Conservation (phyloP, 2,329 filamentous ascomycete genomes). For the Colletotrichum caudatum region DNA sequence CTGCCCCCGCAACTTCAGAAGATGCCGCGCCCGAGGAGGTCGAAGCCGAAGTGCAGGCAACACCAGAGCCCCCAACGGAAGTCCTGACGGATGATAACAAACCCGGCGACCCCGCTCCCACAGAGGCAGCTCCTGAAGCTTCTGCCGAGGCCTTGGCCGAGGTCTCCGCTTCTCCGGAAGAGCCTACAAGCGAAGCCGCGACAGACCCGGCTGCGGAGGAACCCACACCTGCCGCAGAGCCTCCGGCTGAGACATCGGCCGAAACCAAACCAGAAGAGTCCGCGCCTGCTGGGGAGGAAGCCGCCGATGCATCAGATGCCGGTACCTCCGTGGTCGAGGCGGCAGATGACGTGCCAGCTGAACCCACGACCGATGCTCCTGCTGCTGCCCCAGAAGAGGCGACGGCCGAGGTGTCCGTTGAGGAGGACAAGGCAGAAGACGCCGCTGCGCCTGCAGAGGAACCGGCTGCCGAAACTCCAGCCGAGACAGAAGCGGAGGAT, state of each 20-base stretch:
- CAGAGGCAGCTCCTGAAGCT: not conserved
- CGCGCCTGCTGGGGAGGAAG: not conserved
- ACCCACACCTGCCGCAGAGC: slow-evolving; percentile 25
- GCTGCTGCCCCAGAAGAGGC: not conserved
- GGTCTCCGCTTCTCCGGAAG: not conserved
- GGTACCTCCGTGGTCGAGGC: not conserved
- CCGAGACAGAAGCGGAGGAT: not conserved
- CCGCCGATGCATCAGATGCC: not conserved
- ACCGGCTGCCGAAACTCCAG: not conserved
- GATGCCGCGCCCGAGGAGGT: not conserved
- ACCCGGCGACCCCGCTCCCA: not conserved
- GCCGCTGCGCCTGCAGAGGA: slow-evolving; percentile 17
- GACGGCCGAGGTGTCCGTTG: not conserved
- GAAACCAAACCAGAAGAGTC: not conserved
- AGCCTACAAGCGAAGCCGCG: slow-evolving; percentile 16
- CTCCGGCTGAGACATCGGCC: slow-evolving; percentile 3
- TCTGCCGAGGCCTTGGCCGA: not conserved
- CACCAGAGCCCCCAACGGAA: not conserved
- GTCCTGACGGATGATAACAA: not conserved
- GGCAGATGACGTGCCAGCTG: not conserved
- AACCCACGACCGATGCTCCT: not conserved
- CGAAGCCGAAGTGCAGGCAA: not conserved
- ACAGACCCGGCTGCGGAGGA: slow-evolving; percentile 36
- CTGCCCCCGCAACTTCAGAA: not conserved
- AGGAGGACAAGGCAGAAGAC: not conserved